Evolutionary conservation across 257 asterid species (phyloP).

Genomic region (Solanum stenotomum): DNA sequence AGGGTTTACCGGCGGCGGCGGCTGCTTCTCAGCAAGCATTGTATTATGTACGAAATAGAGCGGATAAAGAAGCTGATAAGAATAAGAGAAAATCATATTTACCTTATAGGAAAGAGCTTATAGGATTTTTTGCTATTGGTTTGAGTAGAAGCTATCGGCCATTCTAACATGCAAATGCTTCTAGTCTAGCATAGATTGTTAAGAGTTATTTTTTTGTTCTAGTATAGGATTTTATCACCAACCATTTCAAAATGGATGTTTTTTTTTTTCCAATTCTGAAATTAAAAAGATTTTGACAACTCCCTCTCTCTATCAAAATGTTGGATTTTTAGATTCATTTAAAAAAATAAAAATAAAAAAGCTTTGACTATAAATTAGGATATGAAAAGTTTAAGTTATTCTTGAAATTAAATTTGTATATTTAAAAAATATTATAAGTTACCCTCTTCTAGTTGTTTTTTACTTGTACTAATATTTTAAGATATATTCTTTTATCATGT

Average conservation of each 20-base stretch:
- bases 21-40: neutral
- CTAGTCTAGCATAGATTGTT: neutral
- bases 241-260: neutral
- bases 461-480: too few relatives aligned
- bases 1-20: neutral
- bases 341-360: too few relatives aligned
- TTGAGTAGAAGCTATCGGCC: conserved; percentile 2
- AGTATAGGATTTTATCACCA: neutral
- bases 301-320: neutral
- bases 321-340: neutral
- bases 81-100: conserved; percentile 8
- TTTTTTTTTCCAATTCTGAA: neutral
- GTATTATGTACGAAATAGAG: neutral
- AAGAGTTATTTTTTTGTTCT: neutral
- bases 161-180: neutral
- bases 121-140: conserved; percentile 9
- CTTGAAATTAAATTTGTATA: too few relatives aligned
- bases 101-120: conserved; percentile 2
- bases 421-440: too few relatives aligned
- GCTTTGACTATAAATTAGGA: neutral
- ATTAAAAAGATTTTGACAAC: neutral
- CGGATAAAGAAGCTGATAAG: neutral
- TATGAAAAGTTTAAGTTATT: too few relatives aligned
- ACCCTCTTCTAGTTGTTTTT: too few relatives aligned
- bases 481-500: too few relatives aligned